Evolutionary conservation across 73 alveolate species (phyloP).

Genomic region (Urostyla sp.): DNA sequence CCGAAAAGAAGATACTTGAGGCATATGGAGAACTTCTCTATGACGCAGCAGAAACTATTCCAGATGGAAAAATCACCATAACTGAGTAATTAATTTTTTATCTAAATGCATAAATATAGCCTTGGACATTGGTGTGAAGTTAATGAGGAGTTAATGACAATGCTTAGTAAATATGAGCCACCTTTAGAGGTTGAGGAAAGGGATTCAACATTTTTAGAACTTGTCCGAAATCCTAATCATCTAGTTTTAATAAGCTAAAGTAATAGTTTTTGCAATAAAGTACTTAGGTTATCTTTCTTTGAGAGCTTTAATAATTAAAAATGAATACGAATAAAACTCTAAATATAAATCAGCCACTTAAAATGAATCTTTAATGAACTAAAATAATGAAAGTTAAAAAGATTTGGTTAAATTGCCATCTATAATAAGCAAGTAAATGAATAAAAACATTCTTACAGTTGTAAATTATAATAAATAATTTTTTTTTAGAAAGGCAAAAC

Average conservation of each 20-base stretch:
- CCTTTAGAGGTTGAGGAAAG: slow-evolving; percentile 46
- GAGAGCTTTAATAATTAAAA: slow-evolving; percentile 32
- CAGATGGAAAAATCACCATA: slow-evolving; percentile 53
- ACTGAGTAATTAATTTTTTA: slow-evolving; percentile 9
- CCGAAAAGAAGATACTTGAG: slow-evolving; percentile 16
- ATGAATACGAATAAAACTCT: slow-evolving; percentile 20
- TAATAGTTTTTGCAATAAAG: background rate
- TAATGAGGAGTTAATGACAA: slow-evolving; percentile 48
- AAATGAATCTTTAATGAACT: background rate
- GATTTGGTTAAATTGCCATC: slow-evolving; percentile 17
- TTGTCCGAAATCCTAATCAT: slow-evolving; percentile 7
- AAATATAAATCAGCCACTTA: background rate
- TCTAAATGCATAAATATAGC: background rate
- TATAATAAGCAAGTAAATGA: background rate
- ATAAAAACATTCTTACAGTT: slow-evolving; percentile 60
- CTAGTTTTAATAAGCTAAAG: slow-evolving; percentile 13
- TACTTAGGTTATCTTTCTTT: slow-evolving; percentile 18
- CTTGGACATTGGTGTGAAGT: slow-evolving; percentile 65
- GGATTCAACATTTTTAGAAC: slow-evolving; percentile 9
- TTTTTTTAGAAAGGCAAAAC: slow-evolving; percentile 56
- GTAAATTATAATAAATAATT: background rate
- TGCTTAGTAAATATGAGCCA: slow-evolving; percentile 52
- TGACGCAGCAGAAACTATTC: slow-evolving; percentile 53
- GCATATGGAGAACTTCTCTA: slow-evolving; percentile 33
- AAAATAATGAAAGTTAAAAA: background rate